A percentile compares a stretch with the other conserved stretches of the same genome.
These are phyloP conservation scores for Tulasnella sp. DNA, from an alignment of 768 basidiomycete species.

Conservation along the genomic window DNA sequence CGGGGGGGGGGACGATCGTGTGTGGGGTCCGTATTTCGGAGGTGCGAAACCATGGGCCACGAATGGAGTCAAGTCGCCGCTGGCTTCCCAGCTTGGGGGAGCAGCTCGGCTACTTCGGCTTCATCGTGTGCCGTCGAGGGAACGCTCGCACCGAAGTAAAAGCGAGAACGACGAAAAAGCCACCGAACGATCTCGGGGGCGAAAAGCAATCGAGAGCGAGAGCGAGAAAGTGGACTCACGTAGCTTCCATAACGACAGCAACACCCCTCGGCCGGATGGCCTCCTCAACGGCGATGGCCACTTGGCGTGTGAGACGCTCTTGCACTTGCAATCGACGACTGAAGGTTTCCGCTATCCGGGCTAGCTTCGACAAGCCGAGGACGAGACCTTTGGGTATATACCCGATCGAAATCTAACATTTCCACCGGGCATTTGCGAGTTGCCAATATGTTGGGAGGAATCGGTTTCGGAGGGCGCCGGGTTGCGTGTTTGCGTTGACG, in stretches of 20 bases:
- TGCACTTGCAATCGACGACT: slow-evolving; percentile 94
- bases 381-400: slow-evolving; percentile 97
- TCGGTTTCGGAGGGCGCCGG: neutral
- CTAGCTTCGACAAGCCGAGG: slow-evolving; percentile 91
- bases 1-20: slow-evolving; percentile 14
- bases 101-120: no score
- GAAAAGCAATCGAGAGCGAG: neutral
- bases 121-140: no score
- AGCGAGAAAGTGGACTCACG: slow-evolving; percentile 51
- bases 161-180: neutral
- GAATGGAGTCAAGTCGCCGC: neutral
- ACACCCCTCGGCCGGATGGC: slow-evolving; percentile 97
- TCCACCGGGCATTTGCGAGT: neutral
- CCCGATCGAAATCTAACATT: slow-evolving; percentile 81
- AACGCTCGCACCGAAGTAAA: no score
- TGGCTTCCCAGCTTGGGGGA: neutral
- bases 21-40: neutral
- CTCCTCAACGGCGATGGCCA: slow-evolving; percentile 96
- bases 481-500: neutral
- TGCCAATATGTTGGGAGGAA: neutral
- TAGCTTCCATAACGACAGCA: slow-evolving; percentile 98
- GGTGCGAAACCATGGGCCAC: neutral
- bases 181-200: neutral
- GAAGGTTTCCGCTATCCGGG: slow-evolving; percentile 95
- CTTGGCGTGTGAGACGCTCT: slow-evolving; percentile 95